Evolutionary conservation across 805 yeast species (phyloP).

Genomic region (Nakazawaea pomicola): DNA sequence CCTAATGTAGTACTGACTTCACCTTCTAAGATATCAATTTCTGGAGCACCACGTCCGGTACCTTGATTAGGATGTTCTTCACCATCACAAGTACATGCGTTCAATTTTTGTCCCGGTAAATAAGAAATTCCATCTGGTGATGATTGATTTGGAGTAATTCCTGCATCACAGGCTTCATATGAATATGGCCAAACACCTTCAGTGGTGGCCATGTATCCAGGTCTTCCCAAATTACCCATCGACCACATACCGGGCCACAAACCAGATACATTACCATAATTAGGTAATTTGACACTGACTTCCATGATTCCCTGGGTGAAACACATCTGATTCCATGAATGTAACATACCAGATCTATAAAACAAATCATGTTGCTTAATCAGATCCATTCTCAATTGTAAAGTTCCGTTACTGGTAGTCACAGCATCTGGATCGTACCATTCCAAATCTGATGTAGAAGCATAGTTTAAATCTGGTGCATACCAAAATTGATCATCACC

Average conservation of each 20-base stretch:
- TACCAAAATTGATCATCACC: constrained; percentile 46
- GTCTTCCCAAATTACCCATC: constrained; percentile 44
- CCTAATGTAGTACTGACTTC: constrained; percentile 28
- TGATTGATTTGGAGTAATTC: constrained; percentile 45
- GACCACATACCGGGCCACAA: constrained; percentile 51
- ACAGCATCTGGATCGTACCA: constrained; percentile 50
- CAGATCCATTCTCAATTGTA: constrained; percentile 36
- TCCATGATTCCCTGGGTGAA: constrained; percentile 41
- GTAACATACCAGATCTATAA: constrained; percentile 44
- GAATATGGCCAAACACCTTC: constrained; percentile 51
- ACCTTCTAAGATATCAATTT: constrained; percentile 46
- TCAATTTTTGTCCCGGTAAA: constrained; percentile 41
- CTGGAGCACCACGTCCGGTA: constrained; percentile 45
- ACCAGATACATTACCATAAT: constrained; percentile 37
- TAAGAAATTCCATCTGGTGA: constrained; percentile 42
- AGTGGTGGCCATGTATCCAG: constrained; percentile 43
- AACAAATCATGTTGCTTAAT: constrained; percentile 36
- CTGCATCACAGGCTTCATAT: constrained; percentile 44
- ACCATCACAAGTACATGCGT: constrained; percentile 38
- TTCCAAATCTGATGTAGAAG: constrained; percentile 43
- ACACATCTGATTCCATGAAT: constrained; percentile 43
- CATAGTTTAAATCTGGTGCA: constrained; percentile 39
- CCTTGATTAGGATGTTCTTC: constrained; percentile 45
- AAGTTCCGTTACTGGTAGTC: constrained; percentile 35
- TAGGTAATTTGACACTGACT: constrained; percentile 37